These are phyloP conservation scores for Albatrellus ellisii DNA, from an alignment of 768 basidiomycete species.

Conservation along the genomic window DNA sequence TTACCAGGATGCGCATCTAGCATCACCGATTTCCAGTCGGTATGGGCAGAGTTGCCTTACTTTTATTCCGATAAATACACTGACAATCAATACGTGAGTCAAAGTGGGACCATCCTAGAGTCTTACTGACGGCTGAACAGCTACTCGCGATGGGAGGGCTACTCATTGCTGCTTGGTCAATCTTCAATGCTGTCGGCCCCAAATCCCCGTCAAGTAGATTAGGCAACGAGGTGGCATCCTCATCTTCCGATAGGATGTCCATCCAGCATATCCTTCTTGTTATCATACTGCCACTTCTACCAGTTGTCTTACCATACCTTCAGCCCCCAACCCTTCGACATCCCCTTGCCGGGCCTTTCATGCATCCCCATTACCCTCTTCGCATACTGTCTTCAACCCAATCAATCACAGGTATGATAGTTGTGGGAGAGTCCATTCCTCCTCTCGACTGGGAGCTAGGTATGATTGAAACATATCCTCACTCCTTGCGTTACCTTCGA, in stretches of 20 bases:
- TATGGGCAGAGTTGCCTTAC: conserved; percentile 7
- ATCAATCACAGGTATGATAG: conserved; percentile 69
- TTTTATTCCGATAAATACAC: conserved; percentile 6
- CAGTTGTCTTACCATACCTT: conserved; percentile 24
- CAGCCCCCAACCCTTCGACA: conserved; percentile 40
- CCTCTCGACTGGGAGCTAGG: conserved; percentile 13
- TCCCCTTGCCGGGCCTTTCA: conserved; percentile 36
- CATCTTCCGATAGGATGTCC: not conserved
- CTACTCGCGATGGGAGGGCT: conserved; percentile 11
- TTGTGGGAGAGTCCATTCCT: conserved; percentile 62
- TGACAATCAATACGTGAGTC: conserved; percentile 13
- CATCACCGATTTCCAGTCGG: conserved; percentile 5
- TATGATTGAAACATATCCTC: conserved; percentile 14
- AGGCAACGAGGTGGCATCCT: too few relatives aligned
- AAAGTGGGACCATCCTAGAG: not conserved
- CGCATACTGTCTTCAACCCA: conserved; percentile 53
- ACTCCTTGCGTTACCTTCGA: conserved; percentile 30
- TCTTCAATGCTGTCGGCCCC: too few relatives aligned
- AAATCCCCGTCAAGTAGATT: too few relatives aligned
- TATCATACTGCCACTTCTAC: conserved; percentile 22
- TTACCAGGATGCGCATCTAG: conserved; percentile 12
- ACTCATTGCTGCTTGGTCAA: conserved; percentile 9
- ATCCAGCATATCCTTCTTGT: conserved; percentile 12
- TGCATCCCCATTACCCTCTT: conserved; percentile 40
- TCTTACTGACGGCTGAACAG: conserved; percentile 1